Percentiles rank a stretch among this genome's conserved stretches.
phyloP scores from a whole-genome alignment of 768 basidiomycete genomes.

The Termitomyces sp. region DNA sequence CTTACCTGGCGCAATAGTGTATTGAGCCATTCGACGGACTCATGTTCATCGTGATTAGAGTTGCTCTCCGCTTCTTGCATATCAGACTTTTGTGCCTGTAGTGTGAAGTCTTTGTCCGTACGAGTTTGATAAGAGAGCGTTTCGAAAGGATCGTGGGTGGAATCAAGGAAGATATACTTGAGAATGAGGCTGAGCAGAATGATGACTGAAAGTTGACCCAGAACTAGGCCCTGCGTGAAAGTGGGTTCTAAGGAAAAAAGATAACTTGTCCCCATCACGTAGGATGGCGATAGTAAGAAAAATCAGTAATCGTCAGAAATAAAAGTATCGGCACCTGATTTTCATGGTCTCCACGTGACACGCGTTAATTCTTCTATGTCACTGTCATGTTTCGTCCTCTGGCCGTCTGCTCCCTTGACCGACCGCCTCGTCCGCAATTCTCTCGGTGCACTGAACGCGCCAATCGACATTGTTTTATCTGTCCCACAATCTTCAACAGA shows the following conservation, averaged over 20 bases:
- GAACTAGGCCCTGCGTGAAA: slow-evolving; percentile 91
- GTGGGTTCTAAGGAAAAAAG: slow-evolving; percentile 76
- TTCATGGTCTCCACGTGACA: background rate
- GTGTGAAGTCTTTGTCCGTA: slow-evolving; percentile 40
- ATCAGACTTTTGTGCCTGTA: slow-evolving; percentile 28
- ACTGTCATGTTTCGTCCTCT: slow-evolving; percentile 25
- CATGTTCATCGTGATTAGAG: slow-evolving; percentile 29
- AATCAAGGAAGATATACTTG: slow-evolving; percentile 93
- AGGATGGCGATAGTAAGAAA: background rate
- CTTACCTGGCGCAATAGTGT: slow-evolving; percentile 72
- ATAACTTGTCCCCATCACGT: slow-evolving; percentile 47
- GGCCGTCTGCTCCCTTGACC: slow-evolving; percentile 47
- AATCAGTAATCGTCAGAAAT: background rate
- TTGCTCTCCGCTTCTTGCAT: slow-evolving; percentile 17
- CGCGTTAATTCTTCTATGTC: slow-evolving; percentile 4
- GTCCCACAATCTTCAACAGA: slow-evolving; percentile 6
- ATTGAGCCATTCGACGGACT: slow-evolving; percentile 93
- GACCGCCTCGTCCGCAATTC: slow-evolving; percentile 37
- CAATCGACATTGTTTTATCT: slow-evolving; percentile 15
- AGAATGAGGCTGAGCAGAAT: slow-evolving; percentile 73
- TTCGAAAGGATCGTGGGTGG: slow-evolving; percentile 51
- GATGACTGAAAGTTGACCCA: slow-evolving; percentile 89
- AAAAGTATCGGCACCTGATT: slow-evolving; percentile 4
- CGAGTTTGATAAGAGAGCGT: slow-evolving; percentile 56
- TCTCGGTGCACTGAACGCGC: slow-evolving; percentile 20